Percentiles rank a stretch among this genome's conserved stretches.
Evolutionary conservation across 441 rosid species (phyloP).

Genomic region (Raphanus hybrid): DNA sequence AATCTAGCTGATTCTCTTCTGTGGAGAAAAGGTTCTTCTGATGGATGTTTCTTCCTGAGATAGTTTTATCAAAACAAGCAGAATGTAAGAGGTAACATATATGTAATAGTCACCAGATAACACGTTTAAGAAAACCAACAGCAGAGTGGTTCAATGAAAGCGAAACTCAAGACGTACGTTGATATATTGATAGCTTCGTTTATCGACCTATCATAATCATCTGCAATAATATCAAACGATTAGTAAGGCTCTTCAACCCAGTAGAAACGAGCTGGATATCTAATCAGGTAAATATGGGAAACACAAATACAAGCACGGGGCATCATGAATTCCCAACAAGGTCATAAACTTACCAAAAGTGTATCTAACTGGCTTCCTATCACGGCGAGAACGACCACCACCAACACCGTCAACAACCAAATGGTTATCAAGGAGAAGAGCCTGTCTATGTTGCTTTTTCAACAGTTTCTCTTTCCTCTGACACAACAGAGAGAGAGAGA

Average conservation of each 20-base stretch:
- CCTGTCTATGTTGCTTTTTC: constrained; percentile 94
- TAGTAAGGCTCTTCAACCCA: constrained; percentile 21
- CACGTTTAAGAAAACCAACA: not conserved
- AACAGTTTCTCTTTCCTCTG: constrained; percentile 87
- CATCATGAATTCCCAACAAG: not conserved
- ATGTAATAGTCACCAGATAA: not conserved
- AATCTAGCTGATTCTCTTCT: constrained; percentile 60
- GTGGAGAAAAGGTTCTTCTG: constrained; percentile 61
- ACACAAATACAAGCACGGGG: not conserved
- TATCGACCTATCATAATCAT: constrained; percentile 92
- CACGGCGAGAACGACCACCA: constrained; percentile 88
- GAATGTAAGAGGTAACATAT: not conserved
- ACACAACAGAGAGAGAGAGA: not conserved
- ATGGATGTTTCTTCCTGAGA: constrained; percentile 70
- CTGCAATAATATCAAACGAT: constrained; percentile 57
- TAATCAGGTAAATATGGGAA: not conserved
- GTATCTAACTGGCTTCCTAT: constrained; percentile 91
- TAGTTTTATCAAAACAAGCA: not conserved
- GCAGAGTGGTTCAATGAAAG: not conserved
- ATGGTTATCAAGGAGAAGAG: constrained; percentile 82
- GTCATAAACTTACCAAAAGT: constrained; percentile 69
- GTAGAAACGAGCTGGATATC: not conserved
- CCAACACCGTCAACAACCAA: constrained; percentile 74
- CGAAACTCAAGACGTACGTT: constrained; percentile 53
- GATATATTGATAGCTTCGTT: constrained; percentile 91